phyloP scores from a whole-genome alignment of 441 rosid species.

The Macaranga tanarius region DNA sequence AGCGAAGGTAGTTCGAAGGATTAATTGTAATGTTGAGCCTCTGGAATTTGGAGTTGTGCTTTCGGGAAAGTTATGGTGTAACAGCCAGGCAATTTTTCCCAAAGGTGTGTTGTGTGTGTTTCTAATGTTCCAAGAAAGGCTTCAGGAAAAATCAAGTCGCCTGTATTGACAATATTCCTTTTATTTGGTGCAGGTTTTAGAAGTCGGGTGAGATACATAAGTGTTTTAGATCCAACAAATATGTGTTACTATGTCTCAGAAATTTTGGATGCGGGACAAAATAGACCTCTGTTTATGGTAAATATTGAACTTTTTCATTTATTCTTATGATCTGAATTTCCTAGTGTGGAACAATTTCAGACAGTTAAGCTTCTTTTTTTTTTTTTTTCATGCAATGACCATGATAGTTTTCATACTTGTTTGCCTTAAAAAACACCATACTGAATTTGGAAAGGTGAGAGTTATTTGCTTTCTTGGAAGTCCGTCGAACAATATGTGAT shows the following conservation, averaged over 20 bases:
- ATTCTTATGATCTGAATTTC: constrained; percentile 12
- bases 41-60: constrained; percentile 75
- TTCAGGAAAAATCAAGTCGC: constrained; percentile 1
- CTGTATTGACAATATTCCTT: constrained; percentile 27
- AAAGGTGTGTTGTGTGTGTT: constrained; percentile 52
- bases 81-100: constrained; percentile 83
- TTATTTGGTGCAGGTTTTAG: constrained; percentile 73
- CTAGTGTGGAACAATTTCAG: not conserved
- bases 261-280: constrained; percentile 78
- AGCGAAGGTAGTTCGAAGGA: constrained; percentile 97
- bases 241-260: constrained; percentile 83
- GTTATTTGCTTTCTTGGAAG: too few relatives aligned
- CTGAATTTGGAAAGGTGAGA: too few relatives aligned
- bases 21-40: constrained; percentile 93
- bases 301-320: constrained; percentile 8
- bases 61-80: constrained; percentile 89
- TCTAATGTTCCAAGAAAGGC: constrained; percentile 1
- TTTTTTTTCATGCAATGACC: not conserved
- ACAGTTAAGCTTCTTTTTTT: not conserved
- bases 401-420: not conserved
- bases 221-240: constrained; percentile 74
- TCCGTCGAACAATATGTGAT: too few relatives aligned
- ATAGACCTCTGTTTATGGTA: constrained; percentile 91
- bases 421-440: not conserved
- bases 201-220: constrained; percentile 85